Percentiles rank a stretch among this genome's conserved stretches.
Conservation (phyloP, 352 stramenopile genomes). For the Phytophthora hibernalis region DNA sequence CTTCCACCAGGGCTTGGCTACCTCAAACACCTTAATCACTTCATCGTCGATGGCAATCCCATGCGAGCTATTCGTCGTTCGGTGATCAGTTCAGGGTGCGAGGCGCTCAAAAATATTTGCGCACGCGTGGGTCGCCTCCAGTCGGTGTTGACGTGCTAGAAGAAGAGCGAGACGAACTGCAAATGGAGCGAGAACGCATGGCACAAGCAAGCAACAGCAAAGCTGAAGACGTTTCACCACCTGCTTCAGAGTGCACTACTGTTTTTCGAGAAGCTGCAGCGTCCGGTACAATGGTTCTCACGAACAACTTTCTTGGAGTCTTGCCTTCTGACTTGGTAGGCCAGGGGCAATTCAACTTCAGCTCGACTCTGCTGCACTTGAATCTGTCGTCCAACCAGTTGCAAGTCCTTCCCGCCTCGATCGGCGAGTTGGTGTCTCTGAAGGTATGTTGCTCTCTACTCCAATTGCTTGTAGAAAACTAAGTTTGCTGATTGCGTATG, state of each 20-base stretch:
- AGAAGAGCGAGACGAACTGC: constrained; percentile 75
- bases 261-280: constrained; percentile 69
- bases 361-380: constrained; percentile 60
- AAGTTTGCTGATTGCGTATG: neutral
- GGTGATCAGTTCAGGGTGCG: constrained; percentile 68
- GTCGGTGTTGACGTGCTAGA: constrained; percentile 63
- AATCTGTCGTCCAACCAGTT: constrained; percentile 79
- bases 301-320: constrained; percentile 35
- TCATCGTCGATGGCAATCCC: constrained; percentile 80
- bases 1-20: constrained; percentile 81
- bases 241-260: constrained; percentile 25
- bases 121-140: constrained; percentile 67
- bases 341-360: constrained; percentile 47
- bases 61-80: constrained; percentile 74
- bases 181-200: constrained; percentile 36
- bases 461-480: neutral
- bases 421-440: constrained; percentile 56
- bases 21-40: constrained; percentile 79
- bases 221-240: constrained; percentile 11
- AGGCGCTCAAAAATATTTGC: constrained; percentile 88
- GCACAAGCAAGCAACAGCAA: constrained; percentile 7
- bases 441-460: constrained; percentile 32
- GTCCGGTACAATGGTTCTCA: constrained; percentile 62
- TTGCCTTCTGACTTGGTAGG: constrained; percentile 42
- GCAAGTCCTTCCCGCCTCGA: constrained; percentile 43